These are phyloP conservation scores for Aureobasidium musti DNA, from an alignment of 2,329 filamentous ascomycete species.

Conservation along the genomic window DNA sequence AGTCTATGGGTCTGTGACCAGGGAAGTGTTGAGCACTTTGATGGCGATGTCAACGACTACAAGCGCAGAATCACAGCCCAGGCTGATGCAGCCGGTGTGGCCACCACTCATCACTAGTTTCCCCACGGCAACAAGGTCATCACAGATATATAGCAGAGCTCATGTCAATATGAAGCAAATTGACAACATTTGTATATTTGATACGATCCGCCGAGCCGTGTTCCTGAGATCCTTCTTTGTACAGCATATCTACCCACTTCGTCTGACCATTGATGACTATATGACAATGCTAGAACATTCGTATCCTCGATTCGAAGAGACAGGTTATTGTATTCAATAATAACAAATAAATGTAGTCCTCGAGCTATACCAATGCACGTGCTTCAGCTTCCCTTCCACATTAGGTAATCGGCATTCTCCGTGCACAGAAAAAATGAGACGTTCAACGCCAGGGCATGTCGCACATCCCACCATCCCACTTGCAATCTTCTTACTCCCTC, in stretches of 20 bases:
- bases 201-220: not conserved
- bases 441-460: not conserved
- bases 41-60: conserved; percentile 91
- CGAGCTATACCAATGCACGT: not conserved
- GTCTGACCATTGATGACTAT: too few species aligned
- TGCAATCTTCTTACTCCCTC: not conserved
- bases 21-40: conserved; percentile 93
- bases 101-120: conserved; percentile 53
- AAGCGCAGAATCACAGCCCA: conserved; percentile 95
- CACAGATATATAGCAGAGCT: not conserved
- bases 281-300: not conserved
- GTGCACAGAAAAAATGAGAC: conserved; percentile 24
- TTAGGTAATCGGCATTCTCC: conserved; percentile 14
- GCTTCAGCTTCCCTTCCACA: conserved; percentile 8
- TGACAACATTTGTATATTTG: not conserved
- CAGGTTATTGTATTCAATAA: too few species aligned
- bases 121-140: not conserved
- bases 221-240: not conserved
- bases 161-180: too few species aligned
- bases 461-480: conserved; percentile 21
- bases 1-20: conserved; percentile 96
- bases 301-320: not conserved
- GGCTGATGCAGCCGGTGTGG: conserved; percentile 84
- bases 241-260: not conserved
- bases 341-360: not conserved